A percentile compares a stretch with the other conserved stretches of the same genome.
Evolutionary conservation across 305 asterid genomes (phyloP).

Genomic region (Plantago coronopus): DNA sequence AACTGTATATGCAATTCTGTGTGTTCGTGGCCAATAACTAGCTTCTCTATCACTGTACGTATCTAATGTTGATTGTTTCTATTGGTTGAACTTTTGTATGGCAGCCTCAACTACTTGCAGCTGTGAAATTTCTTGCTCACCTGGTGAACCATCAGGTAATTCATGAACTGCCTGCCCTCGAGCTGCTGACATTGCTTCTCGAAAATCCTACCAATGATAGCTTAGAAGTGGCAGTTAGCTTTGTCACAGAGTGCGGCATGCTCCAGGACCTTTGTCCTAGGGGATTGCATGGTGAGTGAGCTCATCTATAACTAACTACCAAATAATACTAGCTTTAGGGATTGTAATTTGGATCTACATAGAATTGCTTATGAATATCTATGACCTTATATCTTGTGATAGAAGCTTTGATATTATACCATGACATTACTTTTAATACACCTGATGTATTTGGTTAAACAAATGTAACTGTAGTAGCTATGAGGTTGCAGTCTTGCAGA

Average conservation of each 20-base stretch:
- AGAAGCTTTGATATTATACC: no score
- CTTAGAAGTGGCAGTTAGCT: slow-evolving; percentile 90
- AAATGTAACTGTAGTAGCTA: no score
- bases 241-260: slow-evolving; percentile 82
- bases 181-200: slow-evolving; percentile 64
- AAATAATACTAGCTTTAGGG: no score
- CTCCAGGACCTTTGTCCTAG: slow-evolving; percentile 74
- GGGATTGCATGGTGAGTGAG: slow-evolving; percentile 63
- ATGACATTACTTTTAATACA: no score
- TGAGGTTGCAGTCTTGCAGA: no score
- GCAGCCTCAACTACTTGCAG: slow-evolving; percentile 84
- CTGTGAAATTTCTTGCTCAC: slow-evolving; percentile 84
- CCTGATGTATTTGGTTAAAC: no score
- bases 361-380: no score
- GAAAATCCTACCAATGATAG: slow-evolving; percentile 84
- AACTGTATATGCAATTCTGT: slow-evolving; percentile 5
- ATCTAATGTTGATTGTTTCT: background rate
- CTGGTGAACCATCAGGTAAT: slow-evolving; percentile 86
- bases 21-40: background rate
- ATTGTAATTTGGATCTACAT: no score
- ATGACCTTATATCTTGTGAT: no score
- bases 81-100: slow-evolving; percentile 1
- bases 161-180: slow-evolving; percentile 85
- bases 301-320: no score
- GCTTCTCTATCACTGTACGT: background rate